Conservation (phyloP, 768 basidiomycete species). For the Mycena capillaripes region DNA sequence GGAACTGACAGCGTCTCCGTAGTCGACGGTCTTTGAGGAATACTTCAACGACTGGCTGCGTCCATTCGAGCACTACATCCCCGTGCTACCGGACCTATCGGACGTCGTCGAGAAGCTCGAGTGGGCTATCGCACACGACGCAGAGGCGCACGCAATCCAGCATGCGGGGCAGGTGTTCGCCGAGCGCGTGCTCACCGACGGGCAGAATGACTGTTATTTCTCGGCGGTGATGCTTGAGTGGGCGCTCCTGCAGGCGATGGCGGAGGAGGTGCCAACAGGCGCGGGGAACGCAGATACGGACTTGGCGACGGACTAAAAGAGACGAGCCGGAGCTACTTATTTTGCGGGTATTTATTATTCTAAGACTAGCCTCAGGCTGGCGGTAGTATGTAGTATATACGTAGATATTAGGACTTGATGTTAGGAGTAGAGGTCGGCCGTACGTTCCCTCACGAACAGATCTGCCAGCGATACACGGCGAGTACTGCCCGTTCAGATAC, state of each 20-base stretch:
- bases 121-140: conserved; percentile 7
- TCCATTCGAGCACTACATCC: conserved; percentile 17
- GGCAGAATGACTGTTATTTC: conserved; percentile 22
- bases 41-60: conserved; percentile 24
- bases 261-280: too few species aligned
- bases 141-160: conserved; percentile 17
- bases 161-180: conserved; percentile 1
- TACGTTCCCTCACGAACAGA: too few species aligned
- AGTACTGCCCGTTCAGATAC: too few species aligned
- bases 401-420: too few species aligned
- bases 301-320: too few species aligned
- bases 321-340: too few species aligned
- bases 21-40: conserved; percentile 19
- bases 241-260: background rate
- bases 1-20: background rate
- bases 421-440: too few species aligned
- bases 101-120: conserved; percentile 16
- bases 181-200: conserved; percentile 3
- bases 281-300: too few species aligned
- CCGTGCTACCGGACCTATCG: background rate
- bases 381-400: too few species aligned
- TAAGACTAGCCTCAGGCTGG: too few species aligned
- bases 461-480: too few species aligned
- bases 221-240: background rate
- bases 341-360: too few species aligned